Base-by-base conservation (phyloP, 2,329 filamentous ascomycete species). In the Penicillium paneum region DNA sequence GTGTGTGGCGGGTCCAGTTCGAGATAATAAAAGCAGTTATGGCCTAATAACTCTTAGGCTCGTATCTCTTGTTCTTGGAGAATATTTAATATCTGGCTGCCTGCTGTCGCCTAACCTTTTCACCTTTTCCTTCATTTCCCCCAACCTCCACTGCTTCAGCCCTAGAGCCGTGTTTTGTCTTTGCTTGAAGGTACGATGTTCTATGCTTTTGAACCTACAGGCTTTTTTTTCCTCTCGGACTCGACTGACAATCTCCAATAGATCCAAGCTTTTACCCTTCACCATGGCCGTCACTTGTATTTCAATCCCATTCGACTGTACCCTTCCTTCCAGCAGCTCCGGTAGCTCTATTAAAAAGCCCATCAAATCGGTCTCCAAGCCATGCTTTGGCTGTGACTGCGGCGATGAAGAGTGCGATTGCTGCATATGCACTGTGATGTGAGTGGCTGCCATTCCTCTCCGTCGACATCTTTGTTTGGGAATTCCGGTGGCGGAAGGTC, bases 361-460 rank as follows among this genome's bases (percentile, higher is more conserved):
- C 15, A 71, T 75, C 58, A 72, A 75, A 56, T 56, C 65, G 2
- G 68, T 71, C 4, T 68, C 71, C 8, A 75, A 74, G 55, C 73
- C 73, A 8, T 75, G 73, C 44, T 75, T 75, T 49, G 71, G 73
- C 3, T 75, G 73, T 47, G 73, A 73, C 41, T 75, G 72, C 29
- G 71, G 73, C 7, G 73, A 72, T 56, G 71, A 73, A 44, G 71
- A 72, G 35, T 75, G 73, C 32, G 73, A 75, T 55, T 74, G 70
- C 50, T 73, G 71, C 46, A 70, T 75, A 50, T 75, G 73, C 55
- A 70, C 66, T 11, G 70, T 75, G 52, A 75, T 75, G 73, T 75
- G 63, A 71, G 31, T 43, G 21, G 29, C 19, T 21, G 31, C 1
- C 36, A 15, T 31, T 11, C 7, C 6, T 32, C 51, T 36, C 11